Conservation (phyloP, 352 stramenopile genomes). For the Phytophthora pisi region DNA sequence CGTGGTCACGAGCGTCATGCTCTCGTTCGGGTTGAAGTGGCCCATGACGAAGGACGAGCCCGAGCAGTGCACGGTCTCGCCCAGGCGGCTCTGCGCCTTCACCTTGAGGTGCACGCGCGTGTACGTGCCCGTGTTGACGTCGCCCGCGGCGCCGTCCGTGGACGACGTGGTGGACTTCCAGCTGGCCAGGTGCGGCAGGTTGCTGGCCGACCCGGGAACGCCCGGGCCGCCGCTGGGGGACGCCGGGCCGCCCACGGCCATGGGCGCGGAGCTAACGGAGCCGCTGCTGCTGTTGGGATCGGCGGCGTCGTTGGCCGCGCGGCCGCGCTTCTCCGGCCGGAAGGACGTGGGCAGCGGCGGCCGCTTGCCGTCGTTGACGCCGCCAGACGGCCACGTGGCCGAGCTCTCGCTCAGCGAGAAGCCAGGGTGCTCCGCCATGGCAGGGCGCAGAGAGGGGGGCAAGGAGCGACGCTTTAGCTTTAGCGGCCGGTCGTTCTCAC, state of each 20-base stretch:
- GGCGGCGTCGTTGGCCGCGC: constrained; percentile 25
- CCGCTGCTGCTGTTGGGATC: not conserved
- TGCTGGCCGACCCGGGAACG: constrained; percentile 11
- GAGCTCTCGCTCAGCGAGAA: constrained; percentile 27
- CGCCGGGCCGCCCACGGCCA: constrained; percentile 5
- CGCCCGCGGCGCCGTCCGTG: constrained; percentile 32
- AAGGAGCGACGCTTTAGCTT: not conserved
- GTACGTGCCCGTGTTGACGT: constrained; percentile 85
- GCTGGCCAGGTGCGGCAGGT: constrained; percentile 40
- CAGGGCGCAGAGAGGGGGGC: not conserved
- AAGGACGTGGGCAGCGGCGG: constrained; percentile 52
- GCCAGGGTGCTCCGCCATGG: constrained; percentile 30
- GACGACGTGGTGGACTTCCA: constrained; percentile 43
- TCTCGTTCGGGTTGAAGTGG: constrained; percentile 88
- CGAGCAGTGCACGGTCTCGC: constrained; percentile 80
- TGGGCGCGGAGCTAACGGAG: constrained; percentile 2
- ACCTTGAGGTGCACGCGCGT: constrained; percentile 81
- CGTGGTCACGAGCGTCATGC: constrained; percentile 95
- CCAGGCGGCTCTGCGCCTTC: constrained; percentile 69
- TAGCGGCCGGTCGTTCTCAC: not conserved
- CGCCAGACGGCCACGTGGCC: constrained; percentile 37
- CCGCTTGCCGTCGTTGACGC: constrained; percentile 47
- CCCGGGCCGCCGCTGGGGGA: not conserved
- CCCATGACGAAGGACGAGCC: constrained; percentile 87
- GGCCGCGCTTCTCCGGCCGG: constrained; percentile 54